Evolutionary conservation across 805 yeast species (phyloP).

Genomic region (Clavispora carvajalis): DNA sequence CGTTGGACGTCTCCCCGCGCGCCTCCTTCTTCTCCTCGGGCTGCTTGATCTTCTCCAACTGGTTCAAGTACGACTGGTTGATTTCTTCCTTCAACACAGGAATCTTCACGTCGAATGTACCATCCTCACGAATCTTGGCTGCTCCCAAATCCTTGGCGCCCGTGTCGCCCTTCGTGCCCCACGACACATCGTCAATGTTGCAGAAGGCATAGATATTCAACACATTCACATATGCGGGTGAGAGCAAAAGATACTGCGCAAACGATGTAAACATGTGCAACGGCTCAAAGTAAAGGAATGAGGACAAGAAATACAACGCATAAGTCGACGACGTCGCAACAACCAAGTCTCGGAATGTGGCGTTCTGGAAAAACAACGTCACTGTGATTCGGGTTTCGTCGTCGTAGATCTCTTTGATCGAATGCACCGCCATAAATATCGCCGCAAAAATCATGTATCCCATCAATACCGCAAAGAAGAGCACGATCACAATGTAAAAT

Average conservation of each 20-base stretch:
- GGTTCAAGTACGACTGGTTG: slow-evolving; percentile 47
- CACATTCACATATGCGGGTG: slow-evolving; percentile 51
- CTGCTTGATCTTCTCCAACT: slow-evolving; percentile 47
- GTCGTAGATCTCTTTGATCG: slow-evolving; percentile 34
- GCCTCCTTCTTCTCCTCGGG: slow-evolving; percentile 33
- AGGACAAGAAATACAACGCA: slow-evolving; percentile 55
- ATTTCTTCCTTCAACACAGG: slow-evolving; percentile 46
- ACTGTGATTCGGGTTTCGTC: slow-evolving; percentile 39
- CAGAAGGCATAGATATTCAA: slow-evolving; percentile 65
- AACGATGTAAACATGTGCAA: slow-evolving; percentile 62
- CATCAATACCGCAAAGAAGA: slow-evolving; percentile 57
- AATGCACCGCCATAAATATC: slow-evolving; percentile 50
- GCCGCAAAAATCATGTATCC: slow-evolving; percentile 56
- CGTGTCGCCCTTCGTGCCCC: slow-evolving; percentile 73
- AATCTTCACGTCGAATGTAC: slow-evolving; percentile 52
- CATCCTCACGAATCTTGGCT: slow-evolving; percentile 49
- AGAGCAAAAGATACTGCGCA: slow-evolving; percentile 44
- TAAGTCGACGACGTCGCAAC: slow-evolving; percentile 59
- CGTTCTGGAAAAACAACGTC: slow-evolving; percentile 40
- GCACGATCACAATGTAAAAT: slow-evolving; percentile 47
- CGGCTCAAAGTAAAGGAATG: slow-evolving; percentile 56
- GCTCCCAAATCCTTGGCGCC: slow-evolving; percentile 54
- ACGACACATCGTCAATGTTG: slow-evolving; percentile 66
- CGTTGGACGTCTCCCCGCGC: slow-evolving; percentile 26
- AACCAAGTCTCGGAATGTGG: slow-evolving; percentile 43